Percentiles rank a stretch among this genome's conserved stretches.
phyloP scores from a whole-genome alignment of 2,329 filamentous ascomycete genomes.

The Nakataea oryzae region DNA sequence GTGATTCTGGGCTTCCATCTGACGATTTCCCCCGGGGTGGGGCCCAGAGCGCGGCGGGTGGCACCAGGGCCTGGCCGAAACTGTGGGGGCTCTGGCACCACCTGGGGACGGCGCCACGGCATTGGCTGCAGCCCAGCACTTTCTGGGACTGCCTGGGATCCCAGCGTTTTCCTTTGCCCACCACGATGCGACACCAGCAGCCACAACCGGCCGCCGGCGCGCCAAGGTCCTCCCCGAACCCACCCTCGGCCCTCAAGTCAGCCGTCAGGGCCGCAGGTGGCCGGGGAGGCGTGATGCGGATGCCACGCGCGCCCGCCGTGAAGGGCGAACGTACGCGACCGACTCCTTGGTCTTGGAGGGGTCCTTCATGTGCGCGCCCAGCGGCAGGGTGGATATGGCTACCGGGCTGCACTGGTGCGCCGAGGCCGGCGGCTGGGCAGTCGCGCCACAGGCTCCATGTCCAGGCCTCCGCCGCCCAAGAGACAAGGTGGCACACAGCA shows the following conservation, averaged over 20 bases:
- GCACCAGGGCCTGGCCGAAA: background rate
- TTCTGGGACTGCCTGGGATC: background rate
- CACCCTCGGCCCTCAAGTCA: background rate
- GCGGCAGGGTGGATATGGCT: too few relatives aligned
- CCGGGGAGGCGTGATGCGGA: background rate
- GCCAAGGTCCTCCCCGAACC: background rate
- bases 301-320: background rate
- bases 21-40: background rate
- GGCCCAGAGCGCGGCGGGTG: too few relatives aligned
- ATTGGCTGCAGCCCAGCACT: background rate
- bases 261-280: background rate
- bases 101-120: background rate
- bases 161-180: background rate
- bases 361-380: background rate
- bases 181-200: background rate
- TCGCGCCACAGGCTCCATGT: background rate
- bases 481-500: background rate
- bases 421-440: background rate
- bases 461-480: background rate
- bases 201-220: background rate
- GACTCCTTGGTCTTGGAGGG: background rate
- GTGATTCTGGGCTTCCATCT: background rate
- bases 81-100: background rate
- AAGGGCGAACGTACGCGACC: background rate
- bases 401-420: too few relatives aligned